Evolutionary conservation across 257 asterid genomes (phyloP).

Genomic region (Solanum clarkiae): DNA sequence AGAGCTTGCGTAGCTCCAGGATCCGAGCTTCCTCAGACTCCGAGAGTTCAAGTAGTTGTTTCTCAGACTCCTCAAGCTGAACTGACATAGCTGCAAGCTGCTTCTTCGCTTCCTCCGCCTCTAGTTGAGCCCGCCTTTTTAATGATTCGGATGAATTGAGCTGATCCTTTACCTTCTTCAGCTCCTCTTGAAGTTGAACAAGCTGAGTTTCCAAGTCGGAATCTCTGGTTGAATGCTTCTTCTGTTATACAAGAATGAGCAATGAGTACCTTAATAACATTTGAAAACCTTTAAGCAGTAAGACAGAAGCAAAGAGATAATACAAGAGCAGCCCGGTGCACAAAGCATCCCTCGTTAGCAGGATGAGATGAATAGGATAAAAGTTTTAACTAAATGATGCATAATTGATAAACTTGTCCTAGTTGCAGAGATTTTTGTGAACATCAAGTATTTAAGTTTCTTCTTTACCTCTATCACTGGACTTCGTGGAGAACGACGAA

Average conservation of each 20-base stretch:
- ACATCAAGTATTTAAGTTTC: background rate
- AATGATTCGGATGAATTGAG: constrained; percentile 56
- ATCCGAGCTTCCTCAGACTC: constrained; percentile 68
- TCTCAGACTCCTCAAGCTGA: constrained; percentile 53
- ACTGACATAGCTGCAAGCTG: constrained; percentile 48
- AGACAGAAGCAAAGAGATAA: background rate
- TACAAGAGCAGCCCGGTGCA: background rate
- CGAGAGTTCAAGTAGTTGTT: constrained; percentile 51
- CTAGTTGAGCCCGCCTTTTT: constrained; percentile 52
- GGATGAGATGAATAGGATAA: background rate
- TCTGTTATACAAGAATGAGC: constrained; percentile 35
- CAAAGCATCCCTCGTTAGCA: background rate
- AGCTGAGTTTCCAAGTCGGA: constrained; percentile 62
- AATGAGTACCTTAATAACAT: constrained; percentile 57
- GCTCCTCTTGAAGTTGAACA: constrained; percentile 61
- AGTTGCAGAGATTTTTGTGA: background rate
- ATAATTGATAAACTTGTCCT: background rate
- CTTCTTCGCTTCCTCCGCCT: constrained; percentile 56
- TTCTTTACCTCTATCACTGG: constrained; percentile 52
- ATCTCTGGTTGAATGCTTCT: constrained; percentile 31
- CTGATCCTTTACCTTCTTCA: constrained; percentile 59
- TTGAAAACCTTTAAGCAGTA: constrained; percentile 9
- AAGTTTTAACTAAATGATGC: background rate
- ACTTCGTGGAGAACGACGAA: constrained; percentile 51
- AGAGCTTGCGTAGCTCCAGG: constrained; percentile 66